phyloP scores from a whole-genome alignment of 257 asterid genomes.

The Verbascum thapsus region DNA sequence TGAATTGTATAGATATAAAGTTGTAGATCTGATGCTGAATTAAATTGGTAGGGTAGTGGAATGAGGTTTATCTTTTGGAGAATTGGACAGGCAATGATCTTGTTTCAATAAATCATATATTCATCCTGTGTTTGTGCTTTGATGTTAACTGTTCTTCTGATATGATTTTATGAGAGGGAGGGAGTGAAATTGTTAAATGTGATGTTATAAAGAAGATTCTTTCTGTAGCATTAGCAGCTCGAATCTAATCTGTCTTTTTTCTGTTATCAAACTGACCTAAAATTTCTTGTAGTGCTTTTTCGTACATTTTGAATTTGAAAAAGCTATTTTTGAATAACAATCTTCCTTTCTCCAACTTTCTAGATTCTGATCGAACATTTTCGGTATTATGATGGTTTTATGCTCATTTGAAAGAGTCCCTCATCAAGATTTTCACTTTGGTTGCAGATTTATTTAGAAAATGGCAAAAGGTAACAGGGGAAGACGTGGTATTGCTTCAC shows the following conservation, averaged over 20 bases:
- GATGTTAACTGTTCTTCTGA: neutral
- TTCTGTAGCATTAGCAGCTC: neutral
- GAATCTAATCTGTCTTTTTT: neutral
- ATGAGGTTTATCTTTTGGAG: conserved; percentile 7
- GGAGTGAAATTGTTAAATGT: neutral
- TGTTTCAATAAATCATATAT: neutral
- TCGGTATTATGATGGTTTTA: neutral
- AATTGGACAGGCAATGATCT: neutral
- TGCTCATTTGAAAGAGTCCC: conserved; percentile 7
- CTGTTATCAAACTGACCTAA: neutral
- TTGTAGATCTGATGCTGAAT: conserved; percentile 12
- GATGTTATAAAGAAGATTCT: neutral
- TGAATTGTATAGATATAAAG: neutral
- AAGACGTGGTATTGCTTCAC: conserved; percentile 72
- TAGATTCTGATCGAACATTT: neutral
- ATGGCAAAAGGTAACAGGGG: conserved; percentile 96
- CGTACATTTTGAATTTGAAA: neutral
- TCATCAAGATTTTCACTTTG: conserved; percentile 1
- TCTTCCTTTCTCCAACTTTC: neutral
- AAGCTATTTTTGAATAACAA: neutral
- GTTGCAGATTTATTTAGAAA: conserved; percentile 37
- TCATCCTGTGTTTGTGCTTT: neutral
- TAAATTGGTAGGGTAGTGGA: neutral
- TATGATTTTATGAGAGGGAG: neutral
- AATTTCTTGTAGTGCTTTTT: neutral